These are phyloP conservation scores for Cordyceps fumosorosea DNA, from an alignment of 2,329 filamentous ascomycete species.

Conservation along the genomic window DNA sequence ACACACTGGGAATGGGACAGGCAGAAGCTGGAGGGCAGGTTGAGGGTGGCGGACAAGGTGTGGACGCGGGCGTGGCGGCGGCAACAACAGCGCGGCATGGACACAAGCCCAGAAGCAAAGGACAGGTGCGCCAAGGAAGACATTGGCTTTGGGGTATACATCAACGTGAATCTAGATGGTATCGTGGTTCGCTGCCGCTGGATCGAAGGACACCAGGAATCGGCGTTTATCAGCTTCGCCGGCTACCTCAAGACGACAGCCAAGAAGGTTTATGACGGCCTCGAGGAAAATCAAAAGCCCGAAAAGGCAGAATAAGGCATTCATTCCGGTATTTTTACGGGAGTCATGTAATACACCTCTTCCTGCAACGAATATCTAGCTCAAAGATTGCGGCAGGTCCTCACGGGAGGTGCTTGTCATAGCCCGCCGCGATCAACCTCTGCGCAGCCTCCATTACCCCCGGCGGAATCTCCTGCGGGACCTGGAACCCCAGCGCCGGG, in stretches of 20 bases:
- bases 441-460: slow-evolving; percentile 36
- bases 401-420: slow-evolving; percentile 32
- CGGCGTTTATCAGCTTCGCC: slow-evolving; percentile 80
- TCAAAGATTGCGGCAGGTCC: not conserved
- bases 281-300: not conserved
- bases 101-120: slow-evolving; percentile 23
- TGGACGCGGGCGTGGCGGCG: slow-evolving; percentile 72
- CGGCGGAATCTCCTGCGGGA: slow-evolving; percentile 34
- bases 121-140: slow-evolving; percentile 28
- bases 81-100: slow-evolving; percentile 47
- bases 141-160: slow-evolving; percentile 48
- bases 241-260: slow-evolving; percentile 59
- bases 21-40: slow-evolving; percentile 47
- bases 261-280: not conserved
- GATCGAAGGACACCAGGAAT: slow-evolving; percentile 66
- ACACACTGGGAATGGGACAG: slow-evolving; percentile 57
- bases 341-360: not conserved
- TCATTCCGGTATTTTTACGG: not conserved
- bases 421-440: slow-evolving; percentile 34
- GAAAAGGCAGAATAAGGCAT: not conserved
- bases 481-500: slow-evolving; percentile 36
- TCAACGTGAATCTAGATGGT: slow-evolving; percentile 33
- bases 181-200: slow-evolving; percentile 48
- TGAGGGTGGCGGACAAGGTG: slow-evolving; percentile 62
- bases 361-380: not conserved